Conservation (phyloP, 1,139 yeast species). For the Pichia sp. region DNA sequence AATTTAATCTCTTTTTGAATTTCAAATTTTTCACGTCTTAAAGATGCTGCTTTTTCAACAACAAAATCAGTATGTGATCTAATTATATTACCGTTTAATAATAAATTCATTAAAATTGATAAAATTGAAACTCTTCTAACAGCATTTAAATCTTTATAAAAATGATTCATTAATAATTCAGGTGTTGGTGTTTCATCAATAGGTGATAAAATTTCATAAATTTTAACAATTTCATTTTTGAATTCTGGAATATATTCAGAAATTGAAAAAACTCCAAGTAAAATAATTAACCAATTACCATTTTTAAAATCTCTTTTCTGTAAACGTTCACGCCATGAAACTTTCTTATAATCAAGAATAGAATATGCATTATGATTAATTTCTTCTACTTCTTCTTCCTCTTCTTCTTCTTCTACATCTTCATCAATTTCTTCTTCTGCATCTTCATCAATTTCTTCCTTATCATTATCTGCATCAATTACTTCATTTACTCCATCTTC, state of each 20-base stretch:
- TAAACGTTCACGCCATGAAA: conserved; percentile 72
- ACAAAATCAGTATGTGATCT: conserved; percentile 64
- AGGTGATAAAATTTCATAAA: conserved; percentile 55
- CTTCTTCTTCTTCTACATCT: conserved; percentile 21
- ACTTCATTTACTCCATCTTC: conserved; percentile 22
- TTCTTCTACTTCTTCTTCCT: conserved; percentile 25
- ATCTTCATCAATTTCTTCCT: conserved; percentile 16
- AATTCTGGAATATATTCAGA: conserved; percentile 57
- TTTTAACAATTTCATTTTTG: conserved; percentile 39
- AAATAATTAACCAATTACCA: conserved; percentile 78
- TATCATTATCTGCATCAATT: conserved; percentile 17
- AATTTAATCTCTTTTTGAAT: conserved; percentile 55
- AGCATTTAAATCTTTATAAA: conserved; percentile 42
- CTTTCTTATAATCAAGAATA: conserved; percentile 54
- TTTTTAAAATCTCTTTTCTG: conserved; percentile 70
- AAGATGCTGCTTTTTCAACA: conserved; percentile 54
- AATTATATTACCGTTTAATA: conserved; percentile 53
- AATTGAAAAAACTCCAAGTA: conserved; percentile 64
- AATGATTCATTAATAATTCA: conserved; percentile 43
- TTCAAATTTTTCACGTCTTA: conserved; percentile 67
- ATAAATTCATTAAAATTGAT: conserved; percentile 49
- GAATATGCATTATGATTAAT: conserved; percentile 48
- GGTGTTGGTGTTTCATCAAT: conserved; percentile 44
- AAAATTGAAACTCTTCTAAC: conserved; percentile 49
- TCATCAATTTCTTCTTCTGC: conserved; percentile 20